A percentile compares a stretch with the other conserved stretches of the same genome.
Evolutionary conservation across 129 eudicot species (phyloP).

Genomic region (Calendula officinalis): DNA sequence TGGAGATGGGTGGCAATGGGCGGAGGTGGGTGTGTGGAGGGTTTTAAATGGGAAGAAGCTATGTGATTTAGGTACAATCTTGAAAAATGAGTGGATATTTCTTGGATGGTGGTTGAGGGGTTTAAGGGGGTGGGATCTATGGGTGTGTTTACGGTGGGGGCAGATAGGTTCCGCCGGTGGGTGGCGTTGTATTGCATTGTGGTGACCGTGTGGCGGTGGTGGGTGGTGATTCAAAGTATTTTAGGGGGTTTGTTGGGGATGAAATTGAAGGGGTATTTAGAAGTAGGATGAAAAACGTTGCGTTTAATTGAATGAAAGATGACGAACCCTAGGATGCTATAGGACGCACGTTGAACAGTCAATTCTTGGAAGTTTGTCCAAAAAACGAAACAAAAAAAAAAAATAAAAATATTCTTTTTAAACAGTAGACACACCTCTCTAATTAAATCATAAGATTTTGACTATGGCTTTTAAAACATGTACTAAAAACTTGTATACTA

Average conservation of each 20-base stretch:
- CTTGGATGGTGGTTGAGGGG: slow-evolving; percentile 53
- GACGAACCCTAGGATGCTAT: background rate
- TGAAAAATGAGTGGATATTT: slow-evolving; percentile 65
- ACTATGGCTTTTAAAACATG: too few relatives aligned
- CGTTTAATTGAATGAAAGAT: background rate
- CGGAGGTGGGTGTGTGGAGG: slow-evolving; percentile 25
- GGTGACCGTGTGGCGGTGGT: background rate
- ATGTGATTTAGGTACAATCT: slow-evolving; percentile 51
- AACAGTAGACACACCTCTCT: too few relatives aligned
- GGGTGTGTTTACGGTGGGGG: slow-evolving; percentile 4
- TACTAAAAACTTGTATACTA: too few relatives aligned
- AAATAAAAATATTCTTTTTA: too few relatives aligned
- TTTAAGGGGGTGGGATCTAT: slow-evolving; percentile 18
- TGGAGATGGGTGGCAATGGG: background rate
- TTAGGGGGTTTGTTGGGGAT: background rate
- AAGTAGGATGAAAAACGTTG: background rate
- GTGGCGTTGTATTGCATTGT: slow-evolving; percentile 33
- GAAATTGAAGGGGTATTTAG: background rate
- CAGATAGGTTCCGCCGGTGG: slow-evolving; percentile 46
- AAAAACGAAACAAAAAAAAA: background rate
- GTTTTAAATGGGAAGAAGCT: slow-evolving; percentile 26
- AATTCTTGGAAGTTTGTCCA: slow-evolving; percentile 8
- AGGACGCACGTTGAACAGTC: slow-evolving; percentile 11
- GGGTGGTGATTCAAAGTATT: background rate
- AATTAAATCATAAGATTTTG: too few relatives aligned